Evolutionary conservation across 2,329 filamentous ascomycete genomes (phyloP).

Genomic region (Lasiodiplodia sp.): DNA sequence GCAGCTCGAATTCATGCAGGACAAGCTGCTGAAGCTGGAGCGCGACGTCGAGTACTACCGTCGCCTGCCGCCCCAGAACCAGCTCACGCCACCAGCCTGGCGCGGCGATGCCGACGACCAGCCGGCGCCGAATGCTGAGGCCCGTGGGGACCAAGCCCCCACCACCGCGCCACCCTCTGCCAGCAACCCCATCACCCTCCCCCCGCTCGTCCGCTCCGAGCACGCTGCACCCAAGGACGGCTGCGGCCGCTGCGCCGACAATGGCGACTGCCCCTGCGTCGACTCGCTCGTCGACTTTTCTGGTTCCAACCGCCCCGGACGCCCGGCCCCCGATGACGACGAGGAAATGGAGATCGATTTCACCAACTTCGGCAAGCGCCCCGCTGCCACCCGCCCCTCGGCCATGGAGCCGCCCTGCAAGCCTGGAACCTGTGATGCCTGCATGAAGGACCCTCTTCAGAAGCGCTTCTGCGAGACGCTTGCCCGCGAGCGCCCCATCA

Average conservation of each 20-base stretch:
- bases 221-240: conserved; percentile 24
- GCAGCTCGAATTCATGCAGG: conserved; percentile 29
- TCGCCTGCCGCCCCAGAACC: conserved; percentile 22
- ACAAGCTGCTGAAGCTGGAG: conserved; percentile 28
- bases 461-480: conserved; percentile 31
- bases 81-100: conserved; percentile 31
- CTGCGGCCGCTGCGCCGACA: conserved; percentile 29
- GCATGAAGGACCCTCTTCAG: conserved; percentile 44
- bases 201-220: conserved; percentile 26
- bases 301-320: conserved; percentile 18
- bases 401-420: conserved; percentile 30
- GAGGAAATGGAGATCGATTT: conserved; percentile 45
- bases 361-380: conserved; percentile 34
- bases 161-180: conserved; percentile 13
- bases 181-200: conserved; percentile 25
- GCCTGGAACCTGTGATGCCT: conserved; percentile 47
- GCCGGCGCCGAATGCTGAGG: conserved; percentile 17
- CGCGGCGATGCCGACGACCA: conserved; percentile 25
- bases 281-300: conserved; percentile 34
- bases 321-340: conserved; percentile 31
- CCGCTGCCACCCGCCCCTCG: conserved; percentile 17
- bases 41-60: conserved; percentile 26
- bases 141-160: conserved; percentile 24
- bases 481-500: conserved; percentile 28
- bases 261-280: conserved; percentile 44